Percentiles rank a stretch among this genome's conserved stretches.
Conservation (phyloP, 768 basidiomycete genomes). For the Boletus rubescentipes region DNA sequence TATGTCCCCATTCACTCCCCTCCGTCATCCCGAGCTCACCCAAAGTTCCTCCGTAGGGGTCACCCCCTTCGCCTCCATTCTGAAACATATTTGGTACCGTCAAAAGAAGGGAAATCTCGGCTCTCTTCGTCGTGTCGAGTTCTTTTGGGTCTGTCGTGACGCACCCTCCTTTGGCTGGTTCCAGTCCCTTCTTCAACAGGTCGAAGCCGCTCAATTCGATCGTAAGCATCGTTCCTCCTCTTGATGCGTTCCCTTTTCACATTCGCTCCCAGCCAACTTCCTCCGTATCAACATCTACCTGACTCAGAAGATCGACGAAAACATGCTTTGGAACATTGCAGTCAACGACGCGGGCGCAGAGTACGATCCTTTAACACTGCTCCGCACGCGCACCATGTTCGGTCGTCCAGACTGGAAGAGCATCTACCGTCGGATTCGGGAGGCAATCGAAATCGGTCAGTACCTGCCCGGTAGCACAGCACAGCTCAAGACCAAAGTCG, state of each 20-base stretch:
- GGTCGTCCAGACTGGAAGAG: slow-evolving; percentile 89
- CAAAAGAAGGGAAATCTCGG: slow-evolving; percentile 78
- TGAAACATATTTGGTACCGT: slow-evolving; percentile 95
- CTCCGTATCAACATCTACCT: slow-evolving; percentile 89
- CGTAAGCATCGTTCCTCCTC: slow-evolving; percentile 49
- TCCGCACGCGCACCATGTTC: slow-evolving; percentile 86
- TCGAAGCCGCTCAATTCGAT: slow-evolving; percentile 86
- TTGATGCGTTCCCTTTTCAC: slow-evolving; percentile 8
- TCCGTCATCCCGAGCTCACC: background rate
- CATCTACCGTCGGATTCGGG: slow-evolving; percentile 73
- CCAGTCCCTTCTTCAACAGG: slow-evolving; percentile 82
- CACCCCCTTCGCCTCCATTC: slow-evolving; percentile 91
- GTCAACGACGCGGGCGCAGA: slow-evolving; percentile 84
- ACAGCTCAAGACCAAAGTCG: slow-evolving; percentile 81
- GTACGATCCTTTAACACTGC: slow-evolving; percentile 86
- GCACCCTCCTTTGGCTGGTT: slow-evolving; percentile 99
- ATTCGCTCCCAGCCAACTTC: slow-evolving; percentile 69
- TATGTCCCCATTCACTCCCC: slow-evolving; percentile 29
- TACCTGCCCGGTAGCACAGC: slow-evolving; percentile 79
- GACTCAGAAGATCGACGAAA: slow-evolving; percentile 80
- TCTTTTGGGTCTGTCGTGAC: slow-evolving; percentile 93
- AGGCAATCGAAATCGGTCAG: slow-evolving; percentile 77
- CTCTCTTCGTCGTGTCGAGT: slow-evolving; percentile 84
- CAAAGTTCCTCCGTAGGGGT: slow-evolving; percentile 51
- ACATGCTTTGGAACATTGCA: slow-evolving; percentile 91